Percentiles rank a stretch among this genome's conserved stretches.
Evolutionary conservation across 495 filamentous ascomycete genomes (phyloP).

Genomic region (Tuber umbilicatum): DNA sequence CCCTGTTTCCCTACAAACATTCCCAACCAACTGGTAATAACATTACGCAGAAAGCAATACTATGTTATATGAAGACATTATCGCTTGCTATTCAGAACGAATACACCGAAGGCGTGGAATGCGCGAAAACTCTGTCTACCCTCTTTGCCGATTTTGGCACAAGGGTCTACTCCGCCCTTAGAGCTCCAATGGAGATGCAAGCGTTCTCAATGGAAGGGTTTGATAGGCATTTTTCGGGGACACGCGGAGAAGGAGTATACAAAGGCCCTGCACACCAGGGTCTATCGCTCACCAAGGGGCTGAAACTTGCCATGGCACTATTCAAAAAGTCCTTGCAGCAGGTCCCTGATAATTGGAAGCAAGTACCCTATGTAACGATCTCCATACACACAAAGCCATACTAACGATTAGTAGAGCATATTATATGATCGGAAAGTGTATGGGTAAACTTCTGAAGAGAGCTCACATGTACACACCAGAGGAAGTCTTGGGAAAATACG

Average conservation of each 20-base stretch:
- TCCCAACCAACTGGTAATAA: background rate
- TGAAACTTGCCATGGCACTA: conserved; percentile 78
- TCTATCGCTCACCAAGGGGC: conserved; percentile 67
- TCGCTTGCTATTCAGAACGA: conserved; percentile 62
- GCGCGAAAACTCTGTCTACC: conserved; percentile 66
- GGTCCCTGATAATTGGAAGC: conserved; percentile 77
- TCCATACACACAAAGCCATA: conserved; percentile 17
- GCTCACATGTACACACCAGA: conserved; percentile 46
- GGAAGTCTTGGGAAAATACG: conserved; percentile 61
- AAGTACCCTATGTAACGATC: conserved; percentile 42
- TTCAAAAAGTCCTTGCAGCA: conserved; percentile 67
- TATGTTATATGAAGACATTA: conserved; percentile 87
- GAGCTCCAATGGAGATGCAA: conserved; percentile 85
- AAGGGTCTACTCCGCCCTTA: conserved; percentile 81
- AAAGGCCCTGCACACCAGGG: conserved; percentile 64
- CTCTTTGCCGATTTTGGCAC: conserved; percentile 86
- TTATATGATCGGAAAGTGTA: conserved; percentile 87
- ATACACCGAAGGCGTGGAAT: conserved; percentile 48
- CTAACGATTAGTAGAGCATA: conserved; percentile 53
- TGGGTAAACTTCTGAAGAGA: conserved; percentile 80
- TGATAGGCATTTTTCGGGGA: conserved; percentile 67
- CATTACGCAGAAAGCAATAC: conserved; percentile 57
- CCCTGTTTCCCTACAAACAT: background rate
- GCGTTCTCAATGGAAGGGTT: conserved; percentile 69
- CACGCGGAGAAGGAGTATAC: conserved; percentile 62